Evolutionary conservation across 805 yeast genomes (phyloP).

Genomic region (Wickerhamomyces silvicola): DNA sequence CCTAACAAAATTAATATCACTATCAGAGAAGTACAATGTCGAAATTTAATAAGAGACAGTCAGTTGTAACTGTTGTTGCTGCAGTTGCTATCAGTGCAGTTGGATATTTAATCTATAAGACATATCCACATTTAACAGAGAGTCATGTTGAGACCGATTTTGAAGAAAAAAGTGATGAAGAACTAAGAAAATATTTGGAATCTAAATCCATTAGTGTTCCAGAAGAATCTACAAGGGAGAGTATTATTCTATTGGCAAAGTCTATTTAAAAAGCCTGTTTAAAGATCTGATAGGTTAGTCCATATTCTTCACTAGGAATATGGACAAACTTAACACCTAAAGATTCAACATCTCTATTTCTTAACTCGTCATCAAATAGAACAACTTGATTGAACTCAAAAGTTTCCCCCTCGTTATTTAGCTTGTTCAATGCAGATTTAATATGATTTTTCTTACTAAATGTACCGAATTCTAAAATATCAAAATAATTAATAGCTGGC

Average conservation of each 20-base stretch:
- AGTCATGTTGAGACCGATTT: too few species aligned
- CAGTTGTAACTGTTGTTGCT: constrained; percentile 6
- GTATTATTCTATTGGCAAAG: constrained; percentile 6
- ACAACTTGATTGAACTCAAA: constrained; percentile 38
- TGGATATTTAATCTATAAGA: constrained; percentile 13
- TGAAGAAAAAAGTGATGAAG: constrained; percentile 6
- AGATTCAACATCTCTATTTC: constrained; percentile 69
- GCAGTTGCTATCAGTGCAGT: constrained; percentile 11
- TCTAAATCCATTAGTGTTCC: constrained; percentile 6
- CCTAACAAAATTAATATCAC: not conserved
- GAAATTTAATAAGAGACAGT: constrained; percentile 11
- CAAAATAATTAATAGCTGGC: constrained; percentile 48
- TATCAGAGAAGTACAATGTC: constrained; percentile 3
- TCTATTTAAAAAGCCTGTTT: constrained; percentile 27
- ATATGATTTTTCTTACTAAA: constrained; percentile 50
- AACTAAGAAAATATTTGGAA: constrained; percentile 5
- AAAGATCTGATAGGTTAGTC: constrained; percentile 52
- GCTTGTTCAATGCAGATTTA: constrained; percentile 47
- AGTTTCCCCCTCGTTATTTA: constrained; percentile 40
- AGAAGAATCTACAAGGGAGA: constrained; percentile 8
- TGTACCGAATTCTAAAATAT: constrained; percentile 63
- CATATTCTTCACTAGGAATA: constrained; percentile 48
- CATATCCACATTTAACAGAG: constrained; percentile 11
- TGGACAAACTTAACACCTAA: constrained; percentile 68
- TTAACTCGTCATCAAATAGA: constrained; percentile 70